Conservation (phyloP, 2,329 filamentous ascomycete genomes). For the Verticillium nubilum region DNA sequence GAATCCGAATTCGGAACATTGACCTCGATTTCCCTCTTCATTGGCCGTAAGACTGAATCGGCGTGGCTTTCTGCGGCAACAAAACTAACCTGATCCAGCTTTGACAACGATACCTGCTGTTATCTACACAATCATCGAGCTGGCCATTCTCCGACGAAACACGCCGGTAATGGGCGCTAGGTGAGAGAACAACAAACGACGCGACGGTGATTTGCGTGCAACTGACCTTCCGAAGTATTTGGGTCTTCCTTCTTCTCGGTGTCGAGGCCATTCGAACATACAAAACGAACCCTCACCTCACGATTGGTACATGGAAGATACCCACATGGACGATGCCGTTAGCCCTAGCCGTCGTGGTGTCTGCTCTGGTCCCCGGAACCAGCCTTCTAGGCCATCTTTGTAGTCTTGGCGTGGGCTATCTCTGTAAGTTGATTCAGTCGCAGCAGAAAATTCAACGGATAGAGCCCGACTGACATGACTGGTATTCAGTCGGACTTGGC, state of each 20-base stretch:
- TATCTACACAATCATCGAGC: conserved; percentile 75
- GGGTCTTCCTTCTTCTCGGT: conserved; percentile 84
- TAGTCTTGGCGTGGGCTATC: conserved; percentile 77
- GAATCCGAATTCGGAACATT: conserved; percentile 89
- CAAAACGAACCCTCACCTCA: conserved; percentile 73
- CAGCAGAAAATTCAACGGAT: conserved; percentile 13
- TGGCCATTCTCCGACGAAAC: conserved; percentile 64
- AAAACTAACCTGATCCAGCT: conserved; percentile 39
- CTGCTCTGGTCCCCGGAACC: conserved; percentile 72
- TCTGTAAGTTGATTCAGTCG: conserved; percentile 54
- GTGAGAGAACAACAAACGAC: conserved; percentile 37
- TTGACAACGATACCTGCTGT: conserved; percentile 77
- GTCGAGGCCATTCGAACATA: conserved; percentile 84
- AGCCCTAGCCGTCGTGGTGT: conserved; percentile 67
- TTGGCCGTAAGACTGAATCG: conserved; percentile 68
- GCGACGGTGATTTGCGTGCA: not conserved
- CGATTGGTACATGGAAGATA: conserved; percentile 58
- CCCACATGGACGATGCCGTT: conserved; percentile 91
- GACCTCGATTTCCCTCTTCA: conserved; percentile 79
- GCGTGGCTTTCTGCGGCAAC: not conserved
- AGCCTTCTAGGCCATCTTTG: conserved; percentile 84
- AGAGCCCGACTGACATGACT: not conserved
- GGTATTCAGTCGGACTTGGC: conserved; percentile 65
- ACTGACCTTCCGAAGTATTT: conserved; percentile 54
- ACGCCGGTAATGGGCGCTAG: conserved; percentile 76